Evolutionary conservation across 176 grass and related monocot genomes (phyloP).

Genomic region (Oryza nivara): DNA sequence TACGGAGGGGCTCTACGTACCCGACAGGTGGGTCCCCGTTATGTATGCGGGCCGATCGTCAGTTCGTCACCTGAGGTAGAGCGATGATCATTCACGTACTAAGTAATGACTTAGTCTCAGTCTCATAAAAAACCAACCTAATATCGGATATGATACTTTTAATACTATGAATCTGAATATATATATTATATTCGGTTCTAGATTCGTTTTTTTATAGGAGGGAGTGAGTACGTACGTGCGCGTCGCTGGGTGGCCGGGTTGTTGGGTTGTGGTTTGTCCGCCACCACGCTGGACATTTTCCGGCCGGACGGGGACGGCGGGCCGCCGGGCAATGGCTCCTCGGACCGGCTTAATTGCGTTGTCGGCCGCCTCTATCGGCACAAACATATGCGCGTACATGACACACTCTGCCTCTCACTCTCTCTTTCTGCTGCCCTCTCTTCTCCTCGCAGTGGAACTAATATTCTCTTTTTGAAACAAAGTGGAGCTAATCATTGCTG

Average conservation of each 20-base stretch:
- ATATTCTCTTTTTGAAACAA: slow-evolving; percentile 10
- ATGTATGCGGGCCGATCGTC: too few relatives aligned
- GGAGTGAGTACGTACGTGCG: neutral
- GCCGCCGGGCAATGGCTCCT: neutral
- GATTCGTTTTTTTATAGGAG: too few relatives aligned
- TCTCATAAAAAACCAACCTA: too few relatives aligned
- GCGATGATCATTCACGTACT: too few relatives aligned
- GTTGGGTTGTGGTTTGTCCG: neutral
- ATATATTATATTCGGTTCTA: too few relatives aligned
- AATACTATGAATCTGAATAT: too few relatives aligned
- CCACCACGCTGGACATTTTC: slow-evolving; percentile 31
- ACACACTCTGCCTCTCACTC: neutral
- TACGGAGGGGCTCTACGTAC: too few relatives aligned
- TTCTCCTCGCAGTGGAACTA: slow-evolving; percentile 17
- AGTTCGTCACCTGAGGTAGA: too few relatives aligned
- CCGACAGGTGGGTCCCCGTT: too few relatives aligned
- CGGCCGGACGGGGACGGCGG: neutral
- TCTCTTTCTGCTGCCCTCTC: neutral
- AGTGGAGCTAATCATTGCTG: slow-evolving; percentile 37
- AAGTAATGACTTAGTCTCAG: too few relatives aligned
- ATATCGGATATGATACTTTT: too few relatives aligned
- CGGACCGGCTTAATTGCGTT: slow-evolving; percentile 27
- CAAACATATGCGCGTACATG: neutral
- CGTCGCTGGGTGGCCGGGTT: neutral
- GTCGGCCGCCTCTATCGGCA: slow-evolving; percentile 50